Base-by-base conservation (phyloP, 129 eudicot genomes). In the Flaveria sonorensis region DNA sequence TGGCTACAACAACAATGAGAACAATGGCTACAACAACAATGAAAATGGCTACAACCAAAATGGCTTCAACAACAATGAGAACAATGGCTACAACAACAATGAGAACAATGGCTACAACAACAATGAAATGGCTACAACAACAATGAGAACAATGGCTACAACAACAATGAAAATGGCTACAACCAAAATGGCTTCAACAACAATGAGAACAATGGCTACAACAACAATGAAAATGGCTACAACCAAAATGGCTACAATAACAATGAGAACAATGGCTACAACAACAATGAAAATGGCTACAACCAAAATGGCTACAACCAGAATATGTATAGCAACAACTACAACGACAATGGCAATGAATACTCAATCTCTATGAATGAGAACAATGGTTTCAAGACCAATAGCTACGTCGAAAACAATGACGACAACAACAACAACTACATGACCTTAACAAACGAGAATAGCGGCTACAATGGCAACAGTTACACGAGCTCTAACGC, bases 391-490 rank as follows among this genome's bases (percentile, higher is more conserved):
- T 76, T 57, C 64, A 64, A 83, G 61, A 68, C 46, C 19, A 5
- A 62, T 10, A 18, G 66, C 73, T 70, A 70, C 47, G 28, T 30
- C 10, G 77, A 81, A 23, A 36, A n/a, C 50, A 8, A 45, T 7
- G 16, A 30, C n/a, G 1, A 62, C 7, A 50, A 75, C 71, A 71
- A 84, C 63, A 19, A 72, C 40, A 10, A 57, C 6, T 46, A 71
- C 30, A 69, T 60, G 74, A 71, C 65, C 12, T 78, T 77, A 16
- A 40, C 63, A 28, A 79, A 78, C 13, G 70, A 72, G 65, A 77
- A 76, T 6, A 76, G 51, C 26, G 82, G 72, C 45, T 74, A 82
- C 61, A 75, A 79, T n/a, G 84, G 79, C 42, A 55, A 79, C 15
- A 73, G 21, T 5, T 79, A 76, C 51, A 74, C 78, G 19, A 84